These are phyloP conservation scores for Cicer arietinum DNA, from an alignment of 306 rosid genomes.

Conservation along the genomic window DNA sequence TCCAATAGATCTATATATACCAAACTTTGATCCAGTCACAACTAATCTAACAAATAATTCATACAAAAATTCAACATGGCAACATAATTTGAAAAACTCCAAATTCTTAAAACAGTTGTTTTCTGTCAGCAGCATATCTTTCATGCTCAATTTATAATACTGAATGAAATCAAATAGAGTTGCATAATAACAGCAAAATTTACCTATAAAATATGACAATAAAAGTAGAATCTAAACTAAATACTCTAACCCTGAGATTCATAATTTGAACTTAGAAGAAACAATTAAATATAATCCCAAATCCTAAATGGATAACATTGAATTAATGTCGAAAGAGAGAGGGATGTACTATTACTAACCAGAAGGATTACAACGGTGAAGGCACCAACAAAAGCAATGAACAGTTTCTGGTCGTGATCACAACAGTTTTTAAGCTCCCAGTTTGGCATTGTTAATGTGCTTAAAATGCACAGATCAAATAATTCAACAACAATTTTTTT, in stretches of 20 bases:
- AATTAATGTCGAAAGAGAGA: neutral
- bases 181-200: conserved; percentile 12
- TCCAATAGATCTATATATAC: conserved; percentile 16
- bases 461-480: neutral
- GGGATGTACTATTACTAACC: conserved; percentile 47
- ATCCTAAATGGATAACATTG: neutral
- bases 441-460: conserved; percentile 60
- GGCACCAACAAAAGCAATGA: conserved; percentile 66
- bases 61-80: neutral
- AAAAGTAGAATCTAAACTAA: conserved; percentile 2
- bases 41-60: conserved; percentile 14
- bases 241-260: neutral
- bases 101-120: conserved; percentile 8
- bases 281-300: neutral
- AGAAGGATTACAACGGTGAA: conserved; percentile 74
- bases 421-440: conserved; percentile 92
- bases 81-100: conserved; percentile 28
- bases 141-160: neutral
- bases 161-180: conserved; percentile 3
- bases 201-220: neutral
- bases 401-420: conserved; percentile 73
- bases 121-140: too few relatives aligned
- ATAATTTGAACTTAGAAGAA: neutral
- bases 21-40: conserved; percentile 38
- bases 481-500: neutral